Evolutionary conservation across 2,329 filamentous ascomycete species (phyloP), one percentile per base, ranked within the genome.

Genomic region (Sporothrix inflata): DNA sequence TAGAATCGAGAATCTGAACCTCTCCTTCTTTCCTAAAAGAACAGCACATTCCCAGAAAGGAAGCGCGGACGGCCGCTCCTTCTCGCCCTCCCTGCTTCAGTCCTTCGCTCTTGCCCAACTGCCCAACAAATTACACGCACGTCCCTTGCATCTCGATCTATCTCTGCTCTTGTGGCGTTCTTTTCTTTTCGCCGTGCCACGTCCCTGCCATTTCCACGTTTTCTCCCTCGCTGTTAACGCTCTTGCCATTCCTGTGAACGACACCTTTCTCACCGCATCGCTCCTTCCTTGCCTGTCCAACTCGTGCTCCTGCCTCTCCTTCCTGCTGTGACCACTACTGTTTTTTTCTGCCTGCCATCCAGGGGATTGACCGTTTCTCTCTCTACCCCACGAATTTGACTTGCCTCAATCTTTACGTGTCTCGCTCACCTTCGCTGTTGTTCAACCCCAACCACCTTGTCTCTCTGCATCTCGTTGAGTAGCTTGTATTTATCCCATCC

Each of bases 251-350:
- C 42, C 24, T n/a, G 24, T 30, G 40, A 16, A 30, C 11, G 8
- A 24, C 42, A 16, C 24, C 9, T 21, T 12, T n/a, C 24, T 19
- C 24, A 16, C 40, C n/a, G 16, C 55, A 57, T 70, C 69, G 69
- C 55, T 70, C 69, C 69, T 70, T 70, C 69, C 67, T 57, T 19
- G 14, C 34, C 12, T n/a, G 30, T 4, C 21, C 45, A 70, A 42
- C 21, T n/a, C 14, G 14, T 69, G 38, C 67, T 55, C 40, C 61
- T 66, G 63, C 63, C 42, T 34, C 38, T 60, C 38, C 24, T 70
- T 30, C 68, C 68, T 60, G 4, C 34, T 70, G 16, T 45, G 68
- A 60, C 67, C n/a, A 24, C 38, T 6, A 16, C 21, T 45, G n/a
- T 65, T 27, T 45, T 12, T 16, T 21, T 38, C 38, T 60, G 38